Evolutionary conservation across 345 rosid species (phyloP), one percentile per base, ranked within the genome.

Genomic region (Linum trigynum): DNA sequence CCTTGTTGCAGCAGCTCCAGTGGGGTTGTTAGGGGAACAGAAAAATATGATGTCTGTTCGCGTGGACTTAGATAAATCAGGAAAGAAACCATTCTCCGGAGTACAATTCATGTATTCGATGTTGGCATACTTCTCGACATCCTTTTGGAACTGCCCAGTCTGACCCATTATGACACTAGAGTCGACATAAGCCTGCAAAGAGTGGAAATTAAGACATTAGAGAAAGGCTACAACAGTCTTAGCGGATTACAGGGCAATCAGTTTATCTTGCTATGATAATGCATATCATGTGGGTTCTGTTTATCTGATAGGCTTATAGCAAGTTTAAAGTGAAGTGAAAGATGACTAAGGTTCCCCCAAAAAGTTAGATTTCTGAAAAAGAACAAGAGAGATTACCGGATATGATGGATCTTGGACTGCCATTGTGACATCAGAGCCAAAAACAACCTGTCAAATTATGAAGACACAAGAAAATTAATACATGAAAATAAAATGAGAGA

Each of bases 351-450:
- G 14, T 48, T 15, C 32, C 1, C 14, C 3, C 11, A 6, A 9
- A 3, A 59, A 59, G 14, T 48, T 53, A 16, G 3, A 55, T 7
- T 40, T 5, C 17, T 41, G 5, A 16, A 66, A 17, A 62, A 57
- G 39, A 7, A 32, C 39, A 17, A 41, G 55, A 63, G 37, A 55
- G 11, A 69, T 67, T 88, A 92, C 98, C 91, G 98, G 98, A 72
- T 90, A 90, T 67, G 98, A 92, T 65, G 98, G 98, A 71, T 92
- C 98, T 83, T 92, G 98, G 68, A 92, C 97, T 9, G 97, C 96
- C 77, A 90, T 71, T 14, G 97, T 81, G 56, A 85, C 85, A 32
- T 86, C 64, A 65, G 94, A 84, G 57, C 98, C 98, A 79, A 92
- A 88, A 77, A 88, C 76, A 68, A 86, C 71, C 98, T 88, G 85